Base-by-base conservation (phyloP, 148 eudicot genomes). In the Drosera capensis region DNA sequence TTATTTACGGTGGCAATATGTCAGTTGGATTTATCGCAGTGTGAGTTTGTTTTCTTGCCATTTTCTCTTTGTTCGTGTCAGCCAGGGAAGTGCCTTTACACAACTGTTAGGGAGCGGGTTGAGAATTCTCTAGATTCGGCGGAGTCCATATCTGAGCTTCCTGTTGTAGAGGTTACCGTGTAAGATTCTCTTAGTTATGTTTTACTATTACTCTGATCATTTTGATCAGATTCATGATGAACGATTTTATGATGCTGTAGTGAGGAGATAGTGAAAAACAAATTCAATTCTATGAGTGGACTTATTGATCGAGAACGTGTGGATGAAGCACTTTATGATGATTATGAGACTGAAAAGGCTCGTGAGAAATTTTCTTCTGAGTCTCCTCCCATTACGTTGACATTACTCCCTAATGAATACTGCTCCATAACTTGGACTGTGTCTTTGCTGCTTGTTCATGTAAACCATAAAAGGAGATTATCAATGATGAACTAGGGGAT, bases 121-220 rank as follows among this genome's bases (percentile, higher is more conserved):
- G 99, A 92, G 66, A 92, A 92, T 74, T 71, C 95, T 14, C 85
- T 92, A 60, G 99, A 92, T 72, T 85, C 99, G 11, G 80, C 94
- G 0, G 99, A 92, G 67, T 71, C 99, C 8, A 78, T 92, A 57
- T 68, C 94, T 13, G 86, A 85, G 68, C 95, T 92, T 47, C 99
- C 99, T 36, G 62, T 71, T 35, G 72, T 92, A 29, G 99, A 92
- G 68, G 46, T 92, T 23, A 74, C 72, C 9, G 79, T 92, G 99
- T 92, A 58, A 65, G 77, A n/a, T n/a, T n/a, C n/a, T n/a, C n/a
- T n/a, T 65, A 15, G n/a, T n/a, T n/a, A n/a, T n/a, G n/a, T n/a
- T n/a, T n/a, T n/a, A n/a, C n/a, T n/a, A n/a, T n/a, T n/a, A n/a
- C n/a, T n/a, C n/a, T n/a, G n/a, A n/a, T n/a, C n/a, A n/a, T n/a